A percentile compares a stretch with the other conserved stretches of the same genome.
phyloP scores from a whole-genome alignment of 2,329 filamentous ascomycete genomes.

The Fusarium sp. region DNA sequence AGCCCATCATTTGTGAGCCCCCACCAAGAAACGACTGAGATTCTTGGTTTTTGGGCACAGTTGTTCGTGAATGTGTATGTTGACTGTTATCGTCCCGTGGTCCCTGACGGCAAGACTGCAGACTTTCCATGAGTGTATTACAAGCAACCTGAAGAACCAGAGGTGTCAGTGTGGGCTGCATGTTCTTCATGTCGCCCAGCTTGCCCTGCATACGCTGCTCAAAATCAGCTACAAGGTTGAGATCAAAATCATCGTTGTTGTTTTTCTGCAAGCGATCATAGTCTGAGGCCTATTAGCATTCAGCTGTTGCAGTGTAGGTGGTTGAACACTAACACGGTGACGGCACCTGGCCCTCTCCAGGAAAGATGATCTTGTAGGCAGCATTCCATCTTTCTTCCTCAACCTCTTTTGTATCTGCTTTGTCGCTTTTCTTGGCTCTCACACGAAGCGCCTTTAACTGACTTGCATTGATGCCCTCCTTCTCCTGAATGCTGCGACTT shows the following conservation, averaged over 20 bases:
- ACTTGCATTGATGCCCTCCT: slow-evolving; percentile 20
- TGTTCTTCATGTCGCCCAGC: background rate
- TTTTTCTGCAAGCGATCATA: slow-evolving; percentile 8
- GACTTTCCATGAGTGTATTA: slow-evolving; percentile 3
- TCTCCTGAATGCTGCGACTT: background rate
- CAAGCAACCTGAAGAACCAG: background rate
- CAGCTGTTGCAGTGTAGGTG: background rate
- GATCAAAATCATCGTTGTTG: slow-evolving; percentile 2
- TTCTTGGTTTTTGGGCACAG: background rate
- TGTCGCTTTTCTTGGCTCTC: slow-evolving; percentile 1
- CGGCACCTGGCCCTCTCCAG: slow-evolving; percentile 7
- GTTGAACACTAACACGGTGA: slow-evolving; percentile 30
- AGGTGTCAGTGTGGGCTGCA: background rate
- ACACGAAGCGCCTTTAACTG: slow-evolving; percentile 13
- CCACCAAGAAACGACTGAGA: background rate
- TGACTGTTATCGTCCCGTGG: background rate
- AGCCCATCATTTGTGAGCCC: background rate
- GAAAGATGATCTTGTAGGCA: slow-evolving; percentile 31
- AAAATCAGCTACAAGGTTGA: slow-evolving; percentile 6
- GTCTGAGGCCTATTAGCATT: slow-evolving; percentile 21
- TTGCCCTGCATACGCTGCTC: background rate
- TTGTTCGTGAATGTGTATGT: background rate
- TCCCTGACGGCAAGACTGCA: background rate
- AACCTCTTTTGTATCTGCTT: background rate
- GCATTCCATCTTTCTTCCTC: slow-evolving; percentile 33